phyloP scores from a whole-genome alignment of 2,329 filamentous ascomycete species.

The Aspergillus quadrilineatus region DNA sequence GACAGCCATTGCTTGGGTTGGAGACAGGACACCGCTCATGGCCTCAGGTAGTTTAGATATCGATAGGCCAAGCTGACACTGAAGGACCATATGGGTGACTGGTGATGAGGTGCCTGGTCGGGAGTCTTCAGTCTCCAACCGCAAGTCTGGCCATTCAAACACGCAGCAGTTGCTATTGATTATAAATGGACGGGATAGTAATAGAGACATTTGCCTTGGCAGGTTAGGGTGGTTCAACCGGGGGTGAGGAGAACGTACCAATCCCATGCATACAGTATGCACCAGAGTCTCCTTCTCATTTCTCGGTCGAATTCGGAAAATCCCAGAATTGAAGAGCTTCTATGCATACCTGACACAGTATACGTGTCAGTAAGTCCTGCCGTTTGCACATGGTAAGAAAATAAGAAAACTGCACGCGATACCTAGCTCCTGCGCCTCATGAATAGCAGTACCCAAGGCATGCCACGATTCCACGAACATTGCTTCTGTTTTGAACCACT shows the following conservation, averaged over 20 bases:
- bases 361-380: neutral
- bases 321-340: slow-evolving; percentile 34
- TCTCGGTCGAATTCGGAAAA: slow-evolving; percentile 49
- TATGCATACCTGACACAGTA: slow-evolving; percentile 32
- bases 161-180: slow-evolving; percentile 44
- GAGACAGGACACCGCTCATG: slow-evolving; percentile 13
- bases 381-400: neutral
- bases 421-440: slow-evolving; percentile 52
- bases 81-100: slow-evolving; percentile 45
- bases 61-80: slow-evolving; percentile 39
- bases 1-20: slow-evolving; percentile 30
- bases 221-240: neutral
- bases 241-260: slow-evolving; percentile 34
- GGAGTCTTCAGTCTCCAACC: slow-evolving; percentile 31
- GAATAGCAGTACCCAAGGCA: slow-evolving; percentile 44
- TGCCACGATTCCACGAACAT: slow-evolving; percentile 53
- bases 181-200: slow-evolving; percentile 47
- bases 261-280: slow-evolving; percentile 50
- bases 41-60: slow-evolving; percentile 25
- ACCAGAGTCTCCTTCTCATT: slow-evolving; percentile 50
- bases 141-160: slow-evolving; percentile 43
- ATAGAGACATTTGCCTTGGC: slow-evolving; percentile 43
- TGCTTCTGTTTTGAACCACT: slow-evolving; percentile 50
- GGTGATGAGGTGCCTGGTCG: slow-evolving; percentile 43
- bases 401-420: slow-evolving; percentile 14